Conservation (phyloP, 352 stramenopile genomes). For the Globisporangium echinulatum region DNA sequence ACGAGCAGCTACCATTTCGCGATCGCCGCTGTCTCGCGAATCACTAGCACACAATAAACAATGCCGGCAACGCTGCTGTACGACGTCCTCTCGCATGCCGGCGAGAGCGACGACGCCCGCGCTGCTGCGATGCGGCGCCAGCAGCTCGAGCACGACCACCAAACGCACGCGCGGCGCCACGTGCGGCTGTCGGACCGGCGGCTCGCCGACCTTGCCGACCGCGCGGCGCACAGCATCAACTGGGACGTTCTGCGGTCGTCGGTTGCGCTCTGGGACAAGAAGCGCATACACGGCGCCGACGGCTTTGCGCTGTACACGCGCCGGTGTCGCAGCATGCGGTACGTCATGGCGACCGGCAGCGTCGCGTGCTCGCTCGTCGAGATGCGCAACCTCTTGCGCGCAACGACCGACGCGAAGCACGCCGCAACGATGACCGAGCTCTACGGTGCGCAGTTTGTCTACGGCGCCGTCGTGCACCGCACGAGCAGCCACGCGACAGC, state of each 20-base stretch:
- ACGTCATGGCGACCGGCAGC: conserved; percentile 23
- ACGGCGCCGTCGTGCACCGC: conserved; percentile 36
- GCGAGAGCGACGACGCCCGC: not conserved
- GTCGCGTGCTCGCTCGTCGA: conserved; percentile 36
- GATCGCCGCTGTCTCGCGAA: too few relatives aligned
- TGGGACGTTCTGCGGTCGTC: conserved; percentile 19
- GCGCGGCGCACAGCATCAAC: conserved; percentile 21
- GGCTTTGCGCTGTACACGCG: conserved; percentile 22
- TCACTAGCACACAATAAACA: too few relatives aligned
- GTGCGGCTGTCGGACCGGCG: conserved; percentile 38
- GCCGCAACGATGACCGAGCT: conserved; percentile 35
- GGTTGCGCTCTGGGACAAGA: conserved; percentile 19
- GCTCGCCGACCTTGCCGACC: conserved; percentile 26
- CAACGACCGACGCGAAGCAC: conserved; percentile 29
- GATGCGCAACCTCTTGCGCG: conserved; percentile 25
- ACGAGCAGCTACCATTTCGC: too few relatives aligned
- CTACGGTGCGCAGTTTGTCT: conserved; percentile 37
- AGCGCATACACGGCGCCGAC: not conserved
- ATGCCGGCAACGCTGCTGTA: too few relatives aligned
- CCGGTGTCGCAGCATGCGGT: conserved; percentile 15
- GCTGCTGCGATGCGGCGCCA: not conserved
- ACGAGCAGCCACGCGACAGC: conserved; percentile 14
- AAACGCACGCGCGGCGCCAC: conserved; percentile 20
- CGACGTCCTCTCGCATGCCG: too few relatives aligned
- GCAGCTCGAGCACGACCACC: not conserved